Base-by-base conservation (phyloP, 2,329 filamentous ascomycete genomes). In the Botrytis elliptica region DNA sequence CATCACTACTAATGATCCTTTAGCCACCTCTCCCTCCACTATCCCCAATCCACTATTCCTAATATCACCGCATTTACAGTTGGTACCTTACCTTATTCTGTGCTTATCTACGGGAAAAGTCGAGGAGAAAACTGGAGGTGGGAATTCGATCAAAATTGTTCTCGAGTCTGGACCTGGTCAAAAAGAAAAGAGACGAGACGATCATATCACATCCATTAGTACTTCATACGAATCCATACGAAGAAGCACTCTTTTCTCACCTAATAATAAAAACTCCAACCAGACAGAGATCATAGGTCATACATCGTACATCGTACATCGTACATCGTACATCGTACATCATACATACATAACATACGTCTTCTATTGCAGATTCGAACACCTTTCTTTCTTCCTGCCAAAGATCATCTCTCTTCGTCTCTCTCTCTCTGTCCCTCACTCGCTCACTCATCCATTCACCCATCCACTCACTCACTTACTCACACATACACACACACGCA, bases 31-130 rank as follows among this genome's bases (percentile, higher is more conserved):
- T 8, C 22, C 52, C 52, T 57, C 66, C 66, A 69, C 52, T 69
- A 57, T 57, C 40, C 36, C 2, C 40, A 38, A 29, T 46, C 22
- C 40, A 72, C 44, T 57, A 55, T 62, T 44, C 40, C 38, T 33
- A 68, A 68, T 55, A 68, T 55, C 25, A 57, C 46, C 36, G 36
- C 40, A 57, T 68, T 68, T 68, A 68, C 25, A 68, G 65, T 68
- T 68, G 65, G 65, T 40, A 68, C 65, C 65, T 68, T 68, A 16
- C 36, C 46, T 68, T 22, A 42, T 68, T 68, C 65, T 68, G 36
- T 49, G 40, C 67, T 60, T 60, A 42, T 70, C 38, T 33, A 44
- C n/a, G 63, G 62, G 33, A 66, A 49, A 38, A 66, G 64, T 49
- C 44, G 64, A 52, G 33, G 44, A 52, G 44, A 29, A 46, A 65